Evolutionary conservation across 163 green algal genomes (phyloP).

Genomic region (Chlamydomonas reinhardtii): DNA sequence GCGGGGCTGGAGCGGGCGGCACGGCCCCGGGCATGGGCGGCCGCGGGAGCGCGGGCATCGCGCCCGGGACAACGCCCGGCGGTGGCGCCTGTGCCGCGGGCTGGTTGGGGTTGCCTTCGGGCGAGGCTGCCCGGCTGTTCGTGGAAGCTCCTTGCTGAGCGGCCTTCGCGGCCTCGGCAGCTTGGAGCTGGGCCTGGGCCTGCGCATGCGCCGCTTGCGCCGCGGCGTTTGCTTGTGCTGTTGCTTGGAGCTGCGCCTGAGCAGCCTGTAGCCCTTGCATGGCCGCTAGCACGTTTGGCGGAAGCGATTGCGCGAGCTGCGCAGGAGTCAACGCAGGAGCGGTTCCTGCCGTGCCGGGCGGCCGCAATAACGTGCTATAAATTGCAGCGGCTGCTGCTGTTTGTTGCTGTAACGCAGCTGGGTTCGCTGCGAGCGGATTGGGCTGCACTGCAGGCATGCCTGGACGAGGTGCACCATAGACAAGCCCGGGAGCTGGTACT

Average conservation of each 20-base stretch:
- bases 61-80: too few relatives aligned
- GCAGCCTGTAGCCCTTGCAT: slow-evolving; percentile 45
- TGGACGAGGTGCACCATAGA: too few relatives aligned
- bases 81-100: too few relatives aligned
- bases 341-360: too few relatives aligned
- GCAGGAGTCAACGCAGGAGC: neutral
- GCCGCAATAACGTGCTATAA: slow-evolving; percentile 29
- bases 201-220: slow-evolving; percentile 29
- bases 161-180: slow-evolving; percentile 37
- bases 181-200: slow-evolving; percentile 39
- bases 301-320: slow-evolving; percentile 27
- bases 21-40: neutral
- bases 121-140: neutral
- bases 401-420: slow-evolving; percentile 22
- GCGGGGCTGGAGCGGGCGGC: neutral
- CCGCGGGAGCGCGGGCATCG: too few relatives aligned
- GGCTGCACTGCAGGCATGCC: neutral
- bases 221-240: slow-evolving; percentile 34
- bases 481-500: too few relatives aligned
- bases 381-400: slow-evolving; percentile 28
- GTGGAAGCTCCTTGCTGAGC: slow-evolving; percentile 15
- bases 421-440: slow-evolving; percentile 1
- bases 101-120: neutral
- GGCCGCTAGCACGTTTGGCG: slow-evolving; percentile 31
- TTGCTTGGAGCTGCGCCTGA: slow-evolving; percentile 31